Evolutionary conservation across 768 basidiomycete genomes (phyloP).

Genomic region (Exidia glandulosa): DNA sequence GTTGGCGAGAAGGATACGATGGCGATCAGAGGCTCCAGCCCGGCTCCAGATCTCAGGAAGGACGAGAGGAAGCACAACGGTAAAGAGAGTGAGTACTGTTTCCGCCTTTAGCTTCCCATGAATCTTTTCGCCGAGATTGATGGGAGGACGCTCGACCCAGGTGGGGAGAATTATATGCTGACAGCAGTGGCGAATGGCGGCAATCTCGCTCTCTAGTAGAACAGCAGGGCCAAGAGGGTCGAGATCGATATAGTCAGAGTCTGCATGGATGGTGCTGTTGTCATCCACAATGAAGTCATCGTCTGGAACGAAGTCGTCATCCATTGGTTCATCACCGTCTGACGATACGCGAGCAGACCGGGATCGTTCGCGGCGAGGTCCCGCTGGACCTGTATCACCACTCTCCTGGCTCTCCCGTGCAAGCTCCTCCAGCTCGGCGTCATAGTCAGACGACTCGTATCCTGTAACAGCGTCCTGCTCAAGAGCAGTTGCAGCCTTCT

Average conservation of each 20-base stretch:
- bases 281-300: neutral
- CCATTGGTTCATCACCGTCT: neutral
- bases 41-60: constrained; percentile 19
- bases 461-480: neutral
- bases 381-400: neutral
- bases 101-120: neutral
- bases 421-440: neutral
- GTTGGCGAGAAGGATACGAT: neutral
- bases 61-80: constrained; percentile 19
- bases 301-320: neutral
- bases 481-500: neutral
- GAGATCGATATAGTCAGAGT: neutral
- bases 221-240: neutral
- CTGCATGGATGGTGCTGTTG: neutral
- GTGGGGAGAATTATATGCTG: neutral
- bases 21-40: neutral
- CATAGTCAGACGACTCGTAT: neutral
- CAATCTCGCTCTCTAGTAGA: neutral
- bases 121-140: neutral
- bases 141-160: neutral
- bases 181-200: constrained; percentile 11
- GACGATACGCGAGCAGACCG: neutral
- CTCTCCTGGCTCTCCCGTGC: neutral
- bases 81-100: constrained; percentile 7
- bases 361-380: neutral